Evolutionary conservation across 106 monocot species (phyloP).

Genomic region (Dendrobium nobile): DNA sequence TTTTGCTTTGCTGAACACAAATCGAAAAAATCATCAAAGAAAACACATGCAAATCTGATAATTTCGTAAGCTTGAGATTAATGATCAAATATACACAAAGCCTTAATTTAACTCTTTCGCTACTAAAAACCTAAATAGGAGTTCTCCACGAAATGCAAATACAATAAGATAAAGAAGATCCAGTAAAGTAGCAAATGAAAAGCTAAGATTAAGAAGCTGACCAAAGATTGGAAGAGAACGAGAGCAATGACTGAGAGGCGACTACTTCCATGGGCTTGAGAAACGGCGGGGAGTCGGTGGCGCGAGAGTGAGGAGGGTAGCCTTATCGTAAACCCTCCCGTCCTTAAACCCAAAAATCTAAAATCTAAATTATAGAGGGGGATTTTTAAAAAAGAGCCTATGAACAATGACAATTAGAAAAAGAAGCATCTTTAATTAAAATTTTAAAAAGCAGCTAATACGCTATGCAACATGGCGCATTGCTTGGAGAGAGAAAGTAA

Average conservation of each 20-base stretch:
- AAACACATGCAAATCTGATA: not conserved
- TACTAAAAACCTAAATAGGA: not conserved
- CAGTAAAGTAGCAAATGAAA: not conserved
- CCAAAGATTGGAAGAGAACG: slow-evolving; percentile 59
- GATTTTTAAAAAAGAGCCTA: too few relatives aligned
- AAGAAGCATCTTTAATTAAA: too few relatives aligned
- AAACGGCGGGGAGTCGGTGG: not conserved
- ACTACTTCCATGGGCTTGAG: slow-evolving; percentile 24
- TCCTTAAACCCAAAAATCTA: slow-evolving; percentile 3
- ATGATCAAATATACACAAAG: not conserved
- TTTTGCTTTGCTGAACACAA: slow-evolving; percentile 37
- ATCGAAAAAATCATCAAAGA: not conserved
- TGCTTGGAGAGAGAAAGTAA: too few relatives aligned
- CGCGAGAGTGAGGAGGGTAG: not conserved
- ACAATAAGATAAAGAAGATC: not conserved
- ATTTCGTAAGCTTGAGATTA: not conserved
- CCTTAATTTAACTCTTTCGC: not conserved
- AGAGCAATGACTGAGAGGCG: slow-evolving; percentile 38
- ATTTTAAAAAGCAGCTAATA: too few relatives aligned
- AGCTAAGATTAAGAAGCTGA: not conserved
- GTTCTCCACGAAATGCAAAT: not conserved
- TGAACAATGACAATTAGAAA: too few relatives aligned
- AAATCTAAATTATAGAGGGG: too few relatives aligned
- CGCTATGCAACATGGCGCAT: too few relatives aligned
- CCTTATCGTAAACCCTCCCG: slow-evolving; percentile 2